Evolutionary conservation across 306 rosid species (phyloP).

Genomic region (Sindora glabra): DNA sequence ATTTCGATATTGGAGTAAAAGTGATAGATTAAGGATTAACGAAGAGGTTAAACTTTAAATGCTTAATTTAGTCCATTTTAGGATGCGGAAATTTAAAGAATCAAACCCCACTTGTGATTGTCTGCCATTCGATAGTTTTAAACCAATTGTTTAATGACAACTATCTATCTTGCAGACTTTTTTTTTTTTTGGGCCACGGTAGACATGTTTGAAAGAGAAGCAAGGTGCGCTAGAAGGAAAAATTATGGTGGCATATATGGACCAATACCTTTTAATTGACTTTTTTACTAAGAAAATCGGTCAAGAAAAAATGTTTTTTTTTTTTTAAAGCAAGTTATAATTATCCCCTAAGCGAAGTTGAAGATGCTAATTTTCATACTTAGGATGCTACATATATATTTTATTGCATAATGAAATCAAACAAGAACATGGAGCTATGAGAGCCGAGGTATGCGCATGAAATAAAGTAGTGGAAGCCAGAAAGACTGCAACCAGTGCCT

Average conservation of each 20-base stretch:
- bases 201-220: constrained; percentile 34
- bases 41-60: background rate
- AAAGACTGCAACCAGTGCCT: no score
- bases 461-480: no score
- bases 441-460: no score
- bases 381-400: no score
- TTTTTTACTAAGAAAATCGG: no score
- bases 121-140: constrained; percentile 34
- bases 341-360: background rate
- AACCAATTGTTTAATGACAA: constrained; percentile 12
- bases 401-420: no score
- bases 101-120: constrained; percentile 50
- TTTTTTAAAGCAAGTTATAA: background rate
- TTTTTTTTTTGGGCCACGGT: constrained; percentile 2
- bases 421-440: no score
- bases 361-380: no score
- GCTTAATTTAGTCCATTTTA: constrained; percentile 16
- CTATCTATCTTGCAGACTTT: background rate
- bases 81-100: constrained; percentile 40
- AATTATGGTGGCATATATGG: background rate
- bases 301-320: no score
- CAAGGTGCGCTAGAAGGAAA: constrained; percentile 10
- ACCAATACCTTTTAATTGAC: constrained; percentile 16
- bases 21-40: background rate
- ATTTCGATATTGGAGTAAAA: background rate